Evolutionary conservation across 768 basidiomycete species (phyloP).

Genomic region (Tephrocybe sp.): DNA sequence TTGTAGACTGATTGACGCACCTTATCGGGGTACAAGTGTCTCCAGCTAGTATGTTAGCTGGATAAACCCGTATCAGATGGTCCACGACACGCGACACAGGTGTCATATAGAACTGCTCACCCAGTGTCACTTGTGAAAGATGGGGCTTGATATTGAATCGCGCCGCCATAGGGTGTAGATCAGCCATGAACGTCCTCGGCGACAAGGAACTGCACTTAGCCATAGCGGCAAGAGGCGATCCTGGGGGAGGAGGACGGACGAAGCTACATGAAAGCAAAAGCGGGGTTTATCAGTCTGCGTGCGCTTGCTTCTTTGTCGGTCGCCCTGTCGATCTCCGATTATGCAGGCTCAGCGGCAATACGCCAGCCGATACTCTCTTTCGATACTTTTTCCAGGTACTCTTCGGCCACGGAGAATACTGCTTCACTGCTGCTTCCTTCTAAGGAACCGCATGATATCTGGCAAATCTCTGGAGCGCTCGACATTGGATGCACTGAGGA

Average conservation of each 20-base stretch:
- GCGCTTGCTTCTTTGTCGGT: neutral
- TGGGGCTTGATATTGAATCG: conserved; percentile 23
- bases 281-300: conserved; percentile 1
- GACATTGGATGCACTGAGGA: no score
- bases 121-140: conserved; percentile 22
- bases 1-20: conserved; percentile 14
- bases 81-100: conserved; percentile 8
- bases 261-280: neutral
- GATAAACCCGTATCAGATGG: neutral
- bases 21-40: conserved; percentile 40
- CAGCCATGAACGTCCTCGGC: conserved; percentile 15
- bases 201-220: conserved; percentile 2
- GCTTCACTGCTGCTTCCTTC: no score
- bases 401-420: neutral
- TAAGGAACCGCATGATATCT: no score
- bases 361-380: neutral
- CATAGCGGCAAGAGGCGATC: neutral
- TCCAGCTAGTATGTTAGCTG: conserved; percentile 35
- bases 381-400: neutral
- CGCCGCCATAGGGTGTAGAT: conserved; percentile 21
- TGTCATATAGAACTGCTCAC: conserved; percentile 14
- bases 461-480: no score
- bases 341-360: neutral
- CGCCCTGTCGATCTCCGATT: conserved; percentile 3
- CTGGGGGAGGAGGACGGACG: neutral